Percentiles rank a stretch among this genome's conserved stretches.
Evolutionary conservation across 805 yeast genomes (phyloP).

Genomic region (Aciculoconidium aculeatum): DNA sequence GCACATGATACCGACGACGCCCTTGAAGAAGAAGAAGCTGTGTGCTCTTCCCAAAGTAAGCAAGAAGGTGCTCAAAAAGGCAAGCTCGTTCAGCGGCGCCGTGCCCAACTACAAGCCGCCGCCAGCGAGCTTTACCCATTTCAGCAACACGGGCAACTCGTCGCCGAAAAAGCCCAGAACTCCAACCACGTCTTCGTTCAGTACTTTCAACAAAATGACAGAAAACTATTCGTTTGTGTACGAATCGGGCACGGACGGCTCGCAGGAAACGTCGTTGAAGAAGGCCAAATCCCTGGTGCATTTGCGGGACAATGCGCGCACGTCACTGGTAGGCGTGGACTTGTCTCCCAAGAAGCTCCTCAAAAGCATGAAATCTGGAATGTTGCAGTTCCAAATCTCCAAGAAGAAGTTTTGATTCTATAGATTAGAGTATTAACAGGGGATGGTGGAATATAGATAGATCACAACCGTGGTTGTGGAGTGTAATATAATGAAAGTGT

Average conservation of each 20-base stretch:
- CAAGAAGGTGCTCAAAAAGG: conserved; percentile 9
- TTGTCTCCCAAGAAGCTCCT: conserved; percentile 5
- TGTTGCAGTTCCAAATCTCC: conserved; percentile 13
- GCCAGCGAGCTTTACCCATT: too few relatives aligned
- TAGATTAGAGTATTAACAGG: too few relatives aligned
- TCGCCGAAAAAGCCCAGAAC: conserved; percentile 5
- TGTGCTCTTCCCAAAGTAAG: conserved; percentile 7
- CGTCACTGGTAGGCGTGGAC: conserved; percentile 3
- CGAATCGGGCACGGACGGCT: conserved; percentile 7
- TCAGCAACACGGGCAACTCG: neutral
- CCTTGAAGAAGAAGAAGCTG: conserved; percentile 8
- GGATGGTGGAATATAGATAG: too few relatives aligned
- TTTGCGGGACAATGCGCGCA: neutral
- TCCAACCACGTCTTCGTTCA: conserved; percentile 6
- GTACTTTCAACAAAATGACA: conserved; percentile 5
- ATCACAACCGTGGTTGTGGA: too few relatives aligned
- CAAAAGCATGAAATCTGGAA: conserved; percentile 11
- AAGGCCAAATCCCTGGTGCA: conserved; percentile 6
- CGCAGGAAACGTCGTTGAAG: conserved; percentile 4
- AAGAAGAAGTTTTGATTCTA: too few relatives aligned
- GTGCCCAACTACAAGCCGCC: conserved; percentile 2
- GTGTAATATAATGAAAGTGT: too few relatives aligned
- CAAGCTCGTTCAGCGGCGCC: conserved; percentile 9
- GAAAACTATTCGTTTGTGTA: conserved; percentile 11
- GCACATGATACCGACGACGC: neutral